phyloP scores from a whole-genome alignment of 2,329 filamentous ascomycete genomes.

The Colletotrichum destructivum region DNA sequence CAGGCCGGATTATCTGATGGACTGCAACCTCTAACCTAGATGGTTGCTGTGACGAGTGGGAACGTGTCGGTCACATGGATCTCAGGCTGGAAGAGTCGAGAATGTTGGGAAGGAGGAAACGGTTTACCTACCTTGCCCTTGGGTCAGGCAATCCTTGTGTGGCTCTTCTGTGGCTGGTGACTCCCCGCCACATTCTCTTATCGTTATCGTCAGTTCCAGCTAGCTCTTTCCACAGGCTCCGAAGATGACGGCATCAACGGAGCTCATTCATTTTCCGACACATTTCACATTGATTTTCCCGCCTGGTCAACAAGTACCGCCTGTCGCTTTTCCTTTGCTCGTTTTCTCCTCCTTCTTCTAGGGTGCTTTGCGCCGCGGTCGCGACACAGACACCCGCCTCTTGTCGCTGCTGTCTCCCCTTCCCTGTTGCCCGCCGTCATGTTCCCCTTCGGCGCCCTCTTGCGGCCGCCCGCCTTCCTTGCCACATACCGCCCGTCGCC shows the following conservation, averaged over 20 bases:
- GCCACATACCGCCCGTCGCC: slow-evolving; percentile 14
- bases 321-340: no score
- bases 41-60: no score
- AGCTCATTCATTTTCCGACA: neutral
- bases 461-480: slow-evolving; percentile 32
- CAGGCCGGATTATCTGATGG: no score
- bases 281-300: neutral
- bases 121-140: neutral
- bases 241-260: slow-evolving; percentile 25
- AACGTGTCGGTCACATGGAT: no score
- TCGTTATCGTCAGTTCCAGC: slow-evolving; percentile 32
- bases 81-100: neutral
- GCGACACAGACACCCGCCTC: neutral
- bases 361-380: neutral
- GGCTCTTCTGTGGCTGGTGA: slow-evolving; percentile 12
- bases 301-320: neutral
- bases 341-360: neutral
- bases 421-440: slow-evolving; percentile 38
- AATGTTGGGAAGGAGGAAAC: neutral
- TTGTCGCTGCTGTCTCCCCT: neutral
- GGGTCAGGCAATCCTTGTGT: neutral
- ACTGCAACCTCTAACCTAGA: no score
- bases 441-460: slow-evolving; percentile 45
- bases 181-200: slow-evolving; percentile 17
- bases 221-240: slow-evolving; percentile 7